Evolutionary conservation across 1,139 yeast species (phyloP).

Genomic region (Suhomyces panamericanus): DNA sequence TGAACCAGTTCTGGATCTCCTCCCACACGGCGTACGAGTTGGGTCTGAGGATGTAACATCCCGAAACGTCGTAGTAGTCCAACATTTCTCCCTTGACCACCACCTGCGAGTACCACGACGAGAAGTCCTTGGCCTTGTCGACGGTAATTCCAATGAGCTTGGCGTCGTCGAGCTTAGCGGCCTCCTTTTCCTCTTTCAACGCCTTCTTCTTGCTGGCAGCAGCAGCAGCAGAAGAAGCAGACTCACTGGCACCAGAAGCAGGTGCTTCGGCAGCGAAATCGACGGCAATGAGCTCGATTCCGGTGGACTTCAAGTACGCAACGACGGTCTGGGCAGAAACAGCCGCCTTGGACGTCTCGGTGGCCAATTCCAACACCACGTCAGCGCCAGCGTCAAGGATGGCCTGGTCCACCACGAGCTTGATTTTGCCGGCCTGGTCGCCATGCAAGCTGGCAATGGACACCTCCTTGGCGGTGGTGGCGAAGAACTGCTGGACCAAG

Average conservation of each 20-base stretch:
- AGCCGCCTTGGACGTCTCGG: conserved; percentile 58
- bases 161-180: conserved; percentile 77
- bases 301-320: conserved; percentile 56
- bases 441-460: conserved; percentile 59
- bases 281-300: conserved; percentile 53
- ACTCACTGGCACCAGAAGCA: conserved; percentile 29
- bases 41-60: conserved; percentile 97
- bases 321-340: conserved; percentile 53
- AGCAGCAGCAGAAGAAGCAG: conserved; percentile 23
- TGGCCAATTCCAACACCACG: conserved; percentile 56
- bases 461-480: conserved; percentile 63
- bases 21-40: conserved; percentile 96
- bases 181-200: conserved; percentile 35
- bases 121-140: conserved; percentile 86
- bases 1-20: conserved; percentile 84
- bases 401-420: conserved; percentile 62
- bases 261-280: conserved; percentile 55
- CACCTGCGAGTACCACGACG: conserved; percentile 97
- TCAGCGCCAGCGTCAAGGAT: conserved; percentile 44
- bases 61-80: conserved; percentile 97
- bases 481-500: conserved; percentile 65
- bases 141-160: conserved; percentile 95
- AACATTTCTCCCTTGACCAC: conserved; percentile 96
- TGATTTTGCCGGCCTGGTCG: conserved; percentile 62
- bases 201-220: conserved; percentile 22